phyloP scores from a whole-genome alignment of 1,284 basidiomycete genomes.

The Irpex lacteus region DNA sequence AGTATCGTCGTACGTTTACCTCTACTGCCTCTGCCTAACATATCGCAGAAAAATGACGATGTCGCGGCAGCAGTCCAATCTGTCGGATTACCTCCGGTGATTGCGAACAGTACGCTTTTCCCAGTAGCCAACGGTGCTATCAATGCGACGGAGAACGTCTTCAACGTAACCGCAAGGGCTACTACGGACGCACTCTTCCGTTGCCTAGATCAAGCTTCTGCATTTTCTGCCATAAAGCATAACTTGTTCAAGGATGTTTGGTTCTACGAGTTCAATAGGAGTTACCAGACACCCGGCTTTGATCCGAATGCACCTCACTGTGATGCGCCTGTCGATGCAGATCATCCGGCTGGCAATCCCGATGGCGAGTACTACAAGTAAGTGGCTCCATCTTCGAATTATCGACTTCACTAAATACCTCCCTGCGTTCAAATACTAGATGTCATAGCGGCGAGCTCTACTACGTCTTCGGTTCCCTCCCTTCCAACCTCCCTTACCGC shows the following conservation, averaged over 20 bases:
- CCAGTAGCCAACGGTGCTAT: constrained; percentile 21
- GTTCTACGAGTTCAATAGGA: constrained; percentile 38
- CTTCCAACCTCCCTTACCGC: constrained; percentile 33
- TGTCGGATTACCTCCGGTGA: constrained; percentile 20
- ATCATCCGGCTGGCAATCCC: constrained; percentile 35
- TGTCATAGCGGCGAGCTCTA: constrained; percentile 41
- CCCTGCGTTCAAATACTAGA: constrained; percentile 15
- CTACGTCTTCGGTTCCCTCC: constrained; percentile 36
- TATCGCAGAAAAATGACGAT: constrained; percentile 22
- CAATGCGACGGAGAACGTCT: constrained; percentile 30
- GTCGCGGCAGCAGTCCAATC: constrained; percentile 20
- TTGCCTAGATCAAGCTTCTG: constrained; percentile 39
- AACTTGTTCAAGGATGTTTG: constrained; percentile 32
- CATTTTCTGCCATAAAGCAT: constrained; percentile 30
- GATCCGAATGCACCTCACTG: constrained; percentile 35
- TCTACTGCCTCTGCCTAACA: neutral
- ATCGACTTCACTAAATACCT: neutral
- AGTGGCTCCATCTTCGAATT: constrained; percentile 5
- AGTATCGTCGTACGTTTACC: constrained; percentile 1
- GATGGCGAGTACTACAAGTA: constrained; percentile 31
- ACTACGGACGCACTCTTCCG: constrained; percentile 36
- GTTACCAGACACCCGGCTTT: constrained; percentile 35
- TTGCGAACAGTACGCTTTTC: constrained; percentile 29
- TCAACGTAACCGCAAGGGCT: constrained; percentile 34
- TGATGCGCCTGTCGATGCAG: constrained; percentile 30